phyloP scores from a whole-genome alignment of 306 rosid species.

The Citrullus mucosospermus region DNA sequence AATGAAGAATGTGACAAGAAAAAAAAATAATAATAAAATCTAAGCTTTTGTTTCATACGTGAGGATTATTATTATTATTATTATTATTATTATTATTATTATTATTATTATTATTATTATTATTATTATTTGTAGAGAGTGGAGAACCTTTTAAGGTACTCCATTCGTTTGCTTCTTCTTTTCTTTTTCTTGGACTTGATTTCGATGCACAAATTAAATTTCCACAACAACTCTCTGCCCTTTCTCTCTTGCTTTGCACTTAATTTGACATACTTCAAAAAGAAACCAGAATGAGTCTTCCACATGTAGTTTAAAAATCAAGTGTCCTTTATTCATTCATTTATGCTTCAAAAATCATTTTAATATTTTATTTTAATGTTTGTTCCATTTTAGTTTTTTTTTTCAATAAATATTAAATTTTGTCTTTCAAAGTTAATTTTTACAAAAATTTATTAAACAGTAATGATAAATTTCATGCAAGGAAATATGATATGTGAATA shows the following conservation, averaged over 20 bases:
- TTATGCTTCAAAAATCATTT: too few relatives aligned
- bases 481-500: too few relatives aligned
- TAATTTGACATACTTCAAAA: background rate
- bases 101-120: too few relatives aligned
- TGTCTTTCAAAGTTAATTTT: too few relatives aligned
- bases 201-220: background rate
- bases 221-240: background rate
- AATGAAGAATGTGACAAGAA: background rate
- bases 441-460: too few relatives aligned
- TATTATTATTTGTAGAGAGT: background rate
- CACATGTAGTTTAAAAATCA: background rate
- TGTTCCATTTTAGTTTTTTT: too few relatives aligned
- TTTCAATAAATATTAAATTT: too few relatives aligned
- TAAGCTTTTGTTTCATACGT: background rate
- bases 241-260: background rate
- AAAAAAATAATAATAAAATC: background rate
- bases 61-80: too few relatives aligned
- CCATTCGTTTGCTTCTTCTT: slow-evolving; percentile 4
- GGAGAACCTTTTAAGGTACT: slow-evolving; percentile 10
- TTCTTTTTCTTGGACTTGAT: background rate
- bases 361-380: too few relatives aligned
- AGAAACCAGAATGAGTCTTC: background rate
- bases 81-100: background rate
- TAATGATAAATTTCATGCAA: too few relatives aligned
- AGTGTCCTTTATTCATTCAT: background rate